Base-by-base conservation (phyloP, 108 stramenopile species). In the Skeletonema menzelii region DNA sequence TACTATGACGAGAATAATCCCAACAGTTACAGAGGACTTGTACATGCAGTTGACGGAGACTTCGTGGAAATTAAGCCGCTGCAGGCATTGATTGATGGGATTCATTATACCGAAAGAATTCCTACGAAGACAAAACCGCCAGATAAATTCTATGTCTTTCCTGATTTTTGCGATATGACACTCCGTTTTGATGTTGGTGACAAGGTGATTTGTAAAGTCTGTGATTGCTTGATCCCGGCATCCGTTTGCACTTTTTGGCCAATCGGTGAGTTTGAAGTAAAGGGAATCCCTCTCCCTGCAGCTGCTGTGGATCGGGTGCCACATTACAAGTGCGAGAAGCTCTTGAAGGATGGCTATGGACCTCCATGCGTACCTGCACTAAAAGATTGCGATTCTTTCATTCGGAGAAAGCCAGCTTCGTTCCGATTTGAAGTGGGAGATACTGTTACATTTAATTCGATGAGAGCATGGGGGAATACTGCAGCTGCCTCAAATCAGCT, bases 121-220 rank as follows among this genome's bases (percentile, higher is more conserved):
- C n/a, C 49, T 10, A 53, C 22, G 8, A 53, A 53, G 49, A 22
- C 49, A 10, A 53, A 20, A 53, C 22, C 49, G 0, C 20, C 20
- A n/a, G 49, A 8, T 2, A 20, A 0, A 6, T 0, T 4, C 6
- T 53, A 53, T 53, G 56, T 56, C 11, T 66, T 66, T 49, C 65
- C 46, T 28, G 65, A 66, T 44, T 66, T 66, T 66, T 47, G 44
- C 13, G 65, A 66, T 53, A 26, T 66, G 44, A 66, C 65, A 4
- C 46, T 66, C 11, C 38, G 65, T 12, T 66, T 66, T 44, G 42
- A 66, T 66, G 27, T 66, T 12, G 65, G 65, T 8, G 65, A 66
- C 34, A 31, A 22, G 7, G 67, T 66, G 42, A 8, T 66, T 0
- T 66, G 65, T 22, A n/a, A 40, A 3, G 14, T n/a, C n/a, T n/a